These are phyloP conservation scores for Penicillium polonicum DNA, from an alignment of 2,329 filamentous ascomycete genomes.

Conservation along the genomic window DNA sequence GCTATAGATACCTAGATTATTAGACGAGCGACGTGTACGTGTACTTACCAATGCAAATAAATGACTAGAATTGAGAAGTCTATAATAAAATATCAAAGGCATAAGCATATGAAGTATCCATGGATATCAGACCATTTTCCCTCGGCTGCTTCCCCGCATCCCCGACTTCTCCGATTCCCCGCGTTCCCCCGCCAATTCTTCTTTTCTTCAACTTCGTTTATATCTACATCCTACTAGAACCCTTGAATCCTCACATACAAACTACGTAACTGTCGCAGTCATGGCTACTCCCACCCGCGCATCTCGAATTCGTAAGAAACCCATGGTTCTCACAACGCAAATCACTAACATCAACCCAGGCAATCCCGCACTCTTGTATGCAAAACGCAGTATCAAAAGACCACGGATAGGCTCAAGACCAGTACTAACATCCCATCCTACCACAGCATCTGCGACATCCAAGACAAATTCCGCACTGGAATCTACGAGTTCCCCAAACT, in stretches of 20 bases:
- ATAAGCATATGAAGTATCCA: background rate
- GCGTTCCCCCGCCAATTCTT: background rate
- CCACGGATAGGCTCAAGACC: background rate
- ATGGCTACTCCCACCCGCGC: conserved; percentile 16
- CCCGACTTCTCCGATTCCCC: conserved; percentile 14
- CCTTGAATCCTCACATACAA: background rate
- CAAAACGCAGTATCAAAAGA: background rate
- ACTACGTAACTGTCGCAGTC: background rate
- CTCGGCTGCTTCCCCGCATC: conserved; percentile 21
- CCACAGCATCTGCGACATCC: conserved; percentile 82
- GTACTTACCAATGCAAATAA: conserved; percentile 1
- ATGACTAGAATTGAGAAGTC: background rate
- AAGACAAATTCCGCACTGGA: conserved; percentile 80
- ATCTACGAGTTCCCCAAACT: conserved; percentile 85
- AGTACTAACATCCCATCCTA: background rate
- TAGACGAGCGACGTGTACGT: background rate
- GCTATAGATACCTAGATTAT: conserved; percentile 19
- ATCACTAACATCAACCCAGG: conserved; percentile 30
- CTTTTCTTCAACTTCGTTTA: background rate
- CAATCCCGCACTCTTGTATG: conserved; percentile 50
- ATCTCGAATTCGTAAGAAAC: conserved; percentile 30
- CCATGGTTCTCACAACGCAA: background rate
- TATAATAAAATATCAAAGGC: background rate
- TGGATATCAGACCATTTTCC: conserved; percentile 3
- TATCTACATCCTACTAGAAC: background rate